These are phyloP conservation scores for Elongisporangium anandrum DNA, from an alignment of 352 stramenopile species.

Conservation along the genomic window DNA sequence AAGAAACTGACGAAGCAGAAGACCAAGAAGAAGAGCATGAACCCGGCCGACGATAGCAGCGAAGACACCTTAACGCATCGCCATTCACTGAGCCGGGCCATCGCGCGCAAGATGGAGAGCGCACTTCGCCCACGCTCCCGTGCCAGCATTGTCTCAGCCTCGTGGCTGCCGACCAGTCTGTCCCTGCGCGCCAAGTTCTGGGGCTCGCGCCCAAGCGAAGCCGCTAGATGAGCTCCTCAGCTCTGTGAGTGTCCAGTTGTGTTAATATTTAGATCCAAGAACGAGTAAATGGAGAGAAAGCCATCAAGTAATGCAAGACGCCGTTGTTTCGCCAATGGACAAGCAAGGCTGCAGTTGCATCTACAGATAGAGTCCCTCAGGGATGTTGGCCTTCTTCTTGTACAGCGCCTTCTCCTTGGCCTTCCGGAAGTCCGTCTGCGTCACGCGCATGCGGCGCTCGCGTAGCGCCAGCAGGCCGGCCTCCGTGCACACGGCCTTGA, in stretches of 20 bases:
- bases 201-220: neutral
- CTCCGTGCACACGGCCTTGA: slow-evolving; percentile 99
- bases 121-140: slow-evolving; percentile 6
- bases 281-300: neutral
- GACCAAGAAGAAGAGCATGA: slow-evolving; percentile 6
- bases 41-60: neutral
- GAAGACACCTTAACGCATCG: slow-evolving; percentile 11
- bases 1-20: too few relatives aligned
- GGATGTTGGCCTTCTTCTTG: slow-evolving; percentile 99
- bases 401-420: slow-evolving; percentile 99
- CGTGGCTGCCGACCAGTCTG: slow-evolving; percentile 21
- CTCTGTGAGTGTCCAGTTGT: neutral
- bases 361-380: slow-evolving; percentile 98
- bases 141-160: slow-evolving; percentile 18
- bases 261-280: neutral
- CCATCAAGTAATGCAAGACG: neutral
- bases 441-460: slow-evolving; percentile 99
- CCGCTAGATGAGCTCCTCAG: neutral
- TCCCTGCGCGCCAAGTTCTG: neutral
- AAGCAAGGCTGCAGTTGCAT: slow-evolving; percentile 5
- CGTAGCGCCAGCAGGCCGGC: slow-evolving; percentile 98
- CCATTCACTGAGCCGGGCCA: slow-evolving; percentile 12
- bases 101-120: slow-evolving; percentile 10
- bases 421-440: slow-evolving; percentile 99
- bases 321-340: neutral